Evolutionary conservation across 1,139 yeast species (phyloP), one percentile per base, ranked within the genome.

Genomic region (Candida pseudoviswanathii): DNA sequence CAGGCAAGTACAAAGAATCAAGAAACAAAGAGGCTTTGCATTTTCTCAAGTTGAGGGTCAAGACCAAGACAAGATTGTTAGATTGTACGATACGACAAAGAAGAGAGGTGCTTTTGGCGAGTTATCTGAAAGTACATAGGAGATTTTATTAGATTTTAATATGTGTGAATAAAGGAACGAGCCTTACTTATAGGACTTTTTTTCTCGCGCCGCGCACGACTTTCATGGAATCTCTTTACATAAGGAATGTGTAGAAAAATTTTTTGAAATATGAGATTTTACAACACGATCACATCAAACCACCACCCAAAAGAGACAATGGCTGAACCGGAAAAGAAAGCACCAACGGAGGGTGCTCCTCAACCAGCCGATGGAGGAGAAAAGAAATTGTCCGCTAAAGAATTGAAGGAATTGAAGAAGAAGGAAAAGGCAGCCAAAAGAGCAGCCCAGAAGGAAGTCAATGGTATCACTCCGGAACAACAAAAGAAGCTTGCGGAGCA

Each of bases 21-120:
- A 96, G 65, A 95, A 94, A 64, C 99, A 94, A 72, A 86, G 99
- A 70, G 99, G 99, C 21, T 95, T 90, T 77, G 99, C 99, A 1
- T 95, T 94, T 62, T 91, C 98, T 3, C 99, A 94, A 68, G 94
- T 89, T 46, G 97, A 91, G 58, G 96, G 89, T 59, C 87, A 85
- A 60, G 96, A 96, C 44, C 98, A 94, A 68, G 96, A 90, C 55
- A 85, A 86, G 63, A 83, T 95, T 55, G 86, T 95, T 46, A 81
- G 99, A 61, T 89, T 96, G 72, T 95, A 95, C 61, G 99, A 95
- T 67, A 94, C 98, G 2, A 92, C 98, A 1, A 80, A 80, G 63
- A 77, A 77, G 62, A 73, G 84, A 61, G 84, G 83, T 26, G 72
- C 65, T 2, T 78, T 75, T 58, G 84, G 84, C 9, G 83, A 79